These are phyloP conservation scores for Pachysandra terminalis DNA, from an alignment of 164 flowering plant species.

Conservation along the genomic window DNA sequence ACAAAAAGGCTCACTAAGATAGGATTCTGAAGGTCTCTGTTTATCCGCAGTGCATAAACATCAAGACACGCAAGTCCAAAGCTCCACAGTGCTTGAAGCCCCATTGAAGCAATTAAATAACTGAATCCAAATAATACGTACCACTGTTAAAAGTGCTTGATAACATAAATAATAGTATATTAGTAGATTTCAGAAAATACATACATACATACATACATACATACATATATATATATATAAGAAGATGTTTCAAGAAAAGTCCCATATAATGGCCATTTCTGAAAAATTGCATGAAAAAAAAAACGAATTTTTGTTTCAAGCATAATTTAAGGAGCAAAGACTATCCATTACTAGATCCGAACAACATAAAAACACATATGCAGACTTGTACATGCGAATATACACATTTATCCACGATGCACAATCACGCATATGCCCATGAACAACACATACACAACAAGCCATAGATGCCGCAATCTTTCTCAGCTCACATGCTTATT, in stretches of 20 bases:
- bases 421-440: too few species aligned
- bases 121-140: slow-evolving; percentile 32
- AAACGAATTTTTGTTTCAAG: neutral
- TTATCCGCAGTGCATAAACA: slow-evolving; percentile 60
- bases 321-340: neutral
- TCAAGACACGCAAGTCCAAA: slow-evolving; percentile 82
- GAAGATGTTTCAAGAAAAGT: neutral
- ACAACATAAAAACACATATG: neutral
- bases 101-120: slow-evolving; percentile 88
- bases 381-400: neutral
- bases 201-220: too few species aligned
- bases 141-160: neutral
- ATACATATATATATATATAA: too few species aligned
- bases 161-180: too few species aligned
- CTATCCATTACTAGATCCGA: neutral
- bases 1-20: slow-evolving; percentile 77
- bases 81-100: slow-evolving; percentile 86
- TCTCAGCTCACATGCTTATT: too few species aligned
- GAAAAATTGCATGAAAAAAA: neutral
- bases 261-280: neutral
- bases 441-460: too few species aligned
- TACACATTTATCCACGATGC: neutral
- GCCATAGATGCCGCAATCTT: too few species aligned
- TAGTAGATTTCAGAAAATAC: neutral
- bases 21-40: slow-evolving; percentile 67